Evolutionary conservation across 108 stramenopile genomes (phyloP), one percentile per base, ranked within the genome.

Genomic region (Aurantiochytrium sp.): DNA sequence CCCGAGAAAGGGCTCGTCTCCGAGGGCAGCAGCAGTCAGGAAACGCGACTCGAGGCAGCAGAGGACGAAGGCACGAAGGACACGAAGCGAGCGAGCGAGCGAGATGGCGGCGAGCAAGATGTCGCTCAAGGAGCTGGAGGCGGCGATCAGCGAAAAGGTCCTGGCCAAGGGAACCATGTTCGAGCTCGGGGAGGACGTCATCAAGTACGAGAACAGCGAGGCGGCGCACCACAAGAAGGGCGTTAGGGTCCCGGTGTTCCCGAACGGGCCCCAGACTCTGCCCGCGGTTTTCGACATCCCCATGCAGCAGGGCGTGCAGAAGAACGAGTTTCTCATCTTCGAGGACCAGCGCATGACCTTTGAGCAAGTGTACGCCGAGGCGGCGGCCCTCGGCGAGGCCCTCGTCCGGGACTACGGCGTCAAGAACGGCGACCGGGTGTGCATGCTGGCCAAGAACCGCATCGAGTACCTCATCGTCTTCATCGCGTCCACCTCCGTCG

Each of bases 201-300:
- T 85, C 85, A 5, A 8, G 1, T 31, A 53, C 85, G 36, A 27
- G 30, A 24, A 53, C 15, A 52, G 48, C 34, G 5, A 4, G 10
- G 68, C 68, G 37, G 42, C 73, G 45, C 73, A 81, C 24, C 73
- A 81, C 45, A 81, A 81, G 30, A 81, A 81, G 30, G 73, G 73
- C 39, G 45, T 81, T 24, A 41, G 24, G 39, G 42, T 48, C 1
- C 42, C 45, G 17, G 73, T 81, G 45, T 81, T 81, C 30, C n/a
- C 52, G 52, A 34, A 85, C 52, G 52, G 30, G 12, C 27, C 52
- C 12, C 85, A 85, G 85, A 85, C 85, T 24, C 30, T 85, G 24
- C 30, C 21, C 31, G 85, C 53, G 21, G 24, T 52, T 15, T 52
- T 85, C 85, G 53, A 53, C 3, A 53, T 53, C 19, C 85, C 52